Percentiles rank a stretch among this genome's conserved stretches.
These are phyloP conservation scores for Tillandsia fasciculata DNA, from an alignment of 176 grass and related monocot species.

Conservation along the genomic window DNA sequence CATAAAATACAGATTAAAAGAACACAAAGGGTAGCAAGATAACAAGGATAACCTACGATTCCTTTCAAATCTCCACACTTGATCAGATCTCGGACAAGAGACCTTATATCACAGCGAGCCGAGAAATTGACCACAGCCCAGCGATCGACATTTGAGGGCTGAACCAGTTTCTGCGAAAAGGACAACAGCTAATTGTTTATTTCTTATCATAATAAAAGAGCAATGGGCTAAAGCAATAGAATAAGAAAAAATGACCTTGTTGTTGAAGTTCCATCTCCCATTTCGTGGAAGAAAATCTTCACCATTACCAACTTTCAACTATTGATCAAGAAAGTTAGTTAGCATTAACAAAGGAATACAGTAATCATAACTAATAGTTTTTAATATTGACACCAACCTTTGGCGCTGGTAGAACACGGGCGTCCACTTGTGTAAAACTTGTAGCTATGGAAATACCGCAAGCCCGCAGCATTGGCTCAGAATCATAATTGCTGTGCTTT, in stretches of 20 bases:
- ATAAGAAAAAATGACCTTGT: conserved; percentile 40
- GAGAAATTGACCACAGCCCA: conserved; percentile 97
- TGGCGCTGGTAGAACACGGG: conserved; percentile 52
- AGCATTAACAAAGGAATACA: neutral
- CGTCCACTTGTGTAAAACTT: conserved; percentile 58
- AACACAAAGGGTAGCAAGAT: neutral
- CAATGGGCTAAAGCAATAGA: neutral
- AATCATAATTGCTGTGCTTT: conserved; percentile 45
- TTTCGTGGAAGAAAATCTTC: conserved; percentile 58
- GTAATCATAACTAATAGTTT: neutral
- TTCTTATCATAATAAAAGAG: conserved; percentile 7
- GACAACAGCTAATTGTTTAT: neutral
- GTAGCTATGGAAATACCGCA: conserved; percentile 56
- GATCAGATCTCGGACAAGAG: conserved; percentile 52
- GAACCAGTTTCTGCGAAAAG: conserved; percentile 48
- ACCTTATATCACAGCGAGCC: conserved; percentile 42
- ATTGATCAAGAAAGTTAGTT: neutral
- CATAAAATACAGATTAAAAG: neutral
- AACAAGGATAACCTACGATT: conserved; percentile 47
- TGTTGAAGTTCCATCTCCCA: conserved; percentile 92
- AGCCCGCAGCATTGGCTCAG: conserved; percentile 59
- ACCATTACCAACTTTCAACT: conserved; percentile 73
- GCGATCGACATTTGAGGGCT: conserved; percentile 20
- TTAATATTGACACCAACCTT: conserved; percentile 25
- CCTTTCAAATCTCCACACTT: conserved; percentile 73